Evolutionary conservation across 768 basidiomycete species (phyloP).

Genomic region (Russula virescens): DNA sequence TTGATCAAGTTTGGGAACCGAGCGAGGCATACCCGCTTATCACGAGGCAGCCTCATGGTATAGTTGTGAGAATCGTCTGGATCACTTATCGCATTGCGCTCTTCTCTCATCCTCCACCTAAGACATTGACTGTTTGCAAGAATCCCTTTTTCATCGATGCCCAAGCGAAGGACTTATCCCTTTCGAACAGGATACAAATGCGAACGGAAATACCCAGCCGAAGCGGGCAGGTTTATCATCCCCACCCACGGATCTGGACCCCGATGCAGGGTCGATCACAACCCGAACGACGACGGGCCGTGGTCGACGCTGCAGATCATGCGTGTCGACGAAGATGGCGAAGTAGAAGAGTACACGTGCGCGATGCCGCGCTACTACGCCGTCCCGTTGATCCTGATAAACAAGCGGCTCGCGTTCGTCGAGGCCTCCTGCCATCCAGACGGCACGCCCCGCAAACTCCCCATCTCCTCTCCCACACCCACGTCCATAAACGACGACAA

Average conservation of each 20-base stretch:
- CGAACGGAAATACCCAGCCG: not conserved
- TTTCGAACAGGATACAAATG: not conserved
- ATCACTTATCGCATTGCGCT: no score
- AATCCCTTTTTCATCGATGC: not conserved
- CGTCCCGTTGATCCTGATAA: slow-evolving; percentile 16
- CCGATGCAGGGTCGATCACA: slow-evolving; percentile 8
- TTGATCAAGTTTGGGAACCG: not conserved
- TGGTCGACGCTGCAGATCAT: slow-evolving; percentile 9
- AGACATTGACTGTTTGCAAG: not conserved
- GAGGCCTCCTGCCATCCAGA: slow-evolving; percentile 14
- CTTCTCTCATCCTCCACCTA: not conserved
- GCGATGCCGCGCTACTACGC: slow-evolving; percentile 18
- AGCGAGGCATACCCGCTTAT: not conserved
- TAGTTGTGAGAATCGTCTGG: not conserved
- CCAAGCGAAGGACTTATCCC: not conserved
- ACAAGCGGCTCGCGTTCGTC: slow-evolving; percentile 14
- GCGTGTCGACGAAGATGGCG: not conserved
- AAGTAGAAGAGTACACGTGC: not conserved
- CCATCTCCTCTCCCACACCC: no score
- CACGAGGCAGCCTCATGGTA: slow-evolving; percentile 14
- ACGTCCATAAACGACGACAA: no score
- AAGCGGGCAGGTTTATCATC: not conserved
- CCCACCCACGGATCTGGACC: not conserved
- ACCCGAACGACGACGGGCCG: slow-evolving; percentile 4
- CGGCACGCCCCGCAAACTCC: not conserved